Evolutionary conservation across 805 yeast species (phyloP).

Genomic region (Zygosaccharomyces lentus): DNA sequence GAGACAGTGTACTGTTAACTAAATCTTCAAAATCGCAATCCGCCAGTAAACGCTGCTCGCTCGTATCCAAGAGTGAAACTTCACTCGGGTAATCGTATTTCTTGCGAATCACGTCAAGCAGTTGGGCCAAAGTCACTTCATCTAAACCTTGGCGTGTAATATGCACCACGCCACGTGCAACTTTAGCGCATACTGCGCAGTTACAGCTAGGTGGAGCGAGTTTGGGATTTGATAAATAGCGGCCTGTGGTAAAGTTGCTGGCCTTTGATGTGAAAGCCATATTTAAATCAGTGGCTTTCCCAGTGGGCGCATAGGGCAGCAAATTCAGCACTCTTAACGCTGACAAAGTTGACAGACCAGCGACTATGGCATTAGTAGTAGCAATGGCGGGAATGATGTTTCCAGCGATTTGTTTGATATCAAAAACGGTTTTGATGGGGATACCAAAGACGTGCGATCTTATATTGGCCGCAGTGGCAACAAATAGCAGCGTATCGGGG

Average conservation of each 20-base stretch:
- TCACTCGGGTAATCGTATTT: constrained; percentile 50
- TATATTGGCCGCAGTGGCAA: constrained; percentile 77
- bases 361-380: constrained; percentile 92
- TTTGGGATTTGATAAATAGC: constrained; percentile 60
- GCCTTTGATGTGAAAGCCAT: constrained; percentile 52
- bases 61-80: constrained; percentile 30
- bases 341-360: constrained; percentile 78
- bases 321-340: constrained; percentile 52
- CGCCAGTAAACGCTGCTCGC: constrained; percentile 55
- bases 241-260: constrained; percentile 41
- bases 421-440: constrained; percentile 71
- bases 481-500: constrained; percentile 83
- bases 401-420: constrained; percentile 92
- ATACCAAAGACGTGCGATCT: constrained; percentile 69
- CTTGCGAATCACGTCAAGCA: constrained; percentile 47
- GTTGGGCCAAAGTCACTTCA: constrained; percentile 41
- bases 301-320: constrained; percentile 31
- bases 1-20: constrained; percentile 42
- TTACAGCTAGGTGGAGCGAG: constrained; percentile 58
- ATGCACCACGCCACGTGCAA: constrained; percentile 48
- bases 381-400: constrained; percentile 98
- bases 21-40: constrained; percentile 90
- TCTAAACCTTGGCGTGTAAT: constrained; percentile 30
- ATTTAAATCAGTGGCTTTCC: constrained; percentile 36
- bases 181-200: constrained; percentile 63